A percentile compares a stretch with the other conserved stretches of the same genome.
Conservation (phyloP, 129 eudicot species). For the Centella asiatica region DNA sequence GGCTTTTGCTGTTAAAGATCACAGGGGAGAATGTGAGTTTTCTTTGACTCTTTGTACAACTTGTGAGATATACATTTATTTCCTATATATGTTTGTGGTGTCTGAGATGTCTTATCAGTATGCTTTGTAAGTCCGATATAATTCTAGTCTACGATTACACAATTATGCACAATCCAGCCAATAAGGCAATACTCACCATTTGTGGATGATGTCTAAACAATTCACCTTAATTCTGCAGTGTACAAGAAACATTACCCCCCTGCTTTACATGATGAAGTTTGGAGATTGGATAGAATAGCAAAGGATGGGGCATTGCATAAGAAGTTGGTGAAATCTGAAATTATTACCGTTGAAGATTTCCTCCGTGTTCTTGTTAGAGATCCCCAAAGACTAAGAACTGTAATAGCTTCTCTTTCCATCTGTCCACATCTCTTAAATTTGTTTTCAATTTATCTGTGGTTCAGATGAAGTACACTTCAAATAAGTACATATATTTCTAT, state of each 20-base stretch:
- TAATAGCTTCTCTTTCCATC: slow-evolving; percentile 14
- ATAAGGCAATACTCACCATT: neutral
- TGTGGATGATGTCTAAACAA: neutral
- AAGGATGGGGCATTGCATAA: slow-evolving; percentile 52
- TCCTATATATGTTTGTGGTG: neutral
- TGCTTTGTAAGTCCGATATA: neutral
- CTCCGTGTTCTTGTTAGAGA: slow-evolving; percentile 47
- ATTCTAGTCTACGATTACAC: neutral
- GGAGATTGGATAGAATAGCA: slow-evolving; percentile 58
- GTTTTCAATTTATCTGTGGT: neutral
- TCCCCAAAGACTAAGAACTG: slow-evolving; percentile 41
- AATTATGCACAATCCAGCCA: neutral
- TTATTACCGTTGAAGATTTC: slow-evolving; percentile 46
- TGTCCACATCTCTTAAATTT: neutral
- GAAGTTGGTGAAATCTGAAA: slow-evolving; percentile 38
- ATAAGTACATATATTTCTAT: too few relatives aligned
- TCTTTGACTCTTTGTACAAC: neutral
- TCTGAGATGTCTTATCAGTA: neutral
- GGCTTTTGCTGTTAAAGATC: slow-evolving; percentile 57
- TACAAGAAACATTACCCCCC: slow-evolving; percentile 60
- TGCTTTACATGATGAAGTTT: slow-evolving; percentile 51
- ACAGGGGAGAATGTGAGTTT: slow-evolving; percentile 49
- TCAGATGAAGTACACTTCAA: too few relatives aligned
- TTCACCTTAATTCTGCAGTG: slow-evolving; percentile 24
- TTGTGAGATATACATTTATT: neutral